Base-by-base conservation (phyloP, 2,329 filamentous ascomycete species). In the Magnaporthiopsis rhizophila region DNA sequence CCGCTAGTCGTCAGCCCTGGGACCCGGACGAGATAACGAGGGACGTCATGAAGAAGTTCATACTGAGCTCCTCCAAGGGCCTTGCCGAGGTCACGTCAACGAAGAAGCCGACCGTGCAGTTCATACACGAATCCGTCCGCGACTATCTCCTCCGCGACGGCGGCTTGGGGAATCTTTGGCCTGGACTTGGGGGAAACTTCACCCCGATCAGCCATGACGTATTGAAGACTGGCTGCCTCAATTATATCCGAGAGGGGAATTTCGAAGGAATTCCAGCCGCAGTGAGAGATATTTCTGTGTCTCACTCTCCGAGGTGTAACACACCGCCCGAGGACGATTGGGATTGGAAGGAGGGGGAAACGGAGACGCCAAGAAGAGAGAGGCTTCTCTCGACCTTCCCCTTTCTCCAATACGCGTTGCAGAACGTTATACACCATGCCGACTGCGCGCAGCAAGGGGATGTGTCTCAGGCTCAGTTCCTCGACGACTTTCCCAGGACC, bases 41-140 rank as follows among this genome's bases (percentile, higher is more conserved):
- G 3, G 64, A 70, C 0, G 65, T 63, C 1, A 75, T 79, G 61
- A 58, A 67, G 0, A 70, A 65, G 2, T 79, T 73, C 30, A 72
- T 84, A 0, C 68, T 78, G 0, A 73, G 71, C 53, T 77, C 72
- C 0, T 85, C 83, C 0, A 85, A 84, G 67, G 82, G 83, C 0
- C 73, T 85, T 9, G 78, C 76, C 0, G 81, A 84, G 63, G 65
- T 78, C 0, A 78, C 75, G 0, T 74, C 69, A 18, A 68, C 70
- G 0, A 67, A 71, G 15, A 53, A 26, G 21, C 68, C 69, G 0
- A 77, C 67, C 0, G 78, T 83, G 0, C 82, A 85, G 65, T 85
- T 84, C 68, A 83, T 84, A 4, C 81, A 84, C 56, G 79, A 83
- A 66, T 81, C 81, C 0, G 79, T 83, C 0, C 69, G 75, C 0